phyloP scores from a whole-genome alignment of 2,329 filamentous ascomycete genomes.

The Arthrinium phaeospermum region DNA sequence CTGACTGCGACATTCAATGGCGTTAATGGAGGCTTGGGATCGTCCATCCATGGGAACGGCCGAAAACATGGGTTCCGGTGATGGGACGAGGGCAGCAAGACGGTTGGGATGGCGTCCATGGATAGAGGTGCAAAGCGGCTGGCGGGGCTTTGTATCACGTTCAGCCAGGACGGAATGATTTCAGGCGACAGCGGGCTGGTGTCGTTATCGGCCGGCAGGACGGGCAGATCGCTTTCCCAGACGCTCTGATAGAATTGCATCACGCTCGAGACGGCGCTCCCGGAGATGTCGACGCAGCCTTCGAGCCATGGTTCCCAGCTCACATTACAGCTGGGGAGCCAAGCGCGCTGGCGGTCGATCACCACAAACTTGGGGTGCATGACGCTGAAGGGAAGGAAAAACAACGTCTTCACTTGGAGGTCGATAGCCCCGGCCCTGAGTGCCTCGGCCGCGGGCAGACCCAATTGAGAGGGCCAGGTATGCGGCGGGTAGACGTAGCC shows the following conservation, averaged over 20 bases:
- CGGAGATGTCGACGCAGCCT: slow-evolving; percentile 71
- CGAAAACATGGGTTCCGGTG: slow-evolving; percentile 70
- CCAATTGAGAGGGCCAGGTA: slow-evolving; percentile 66
- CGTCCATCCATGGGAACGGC: slow-evolving; percentile 60
- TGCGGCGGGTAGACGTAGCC: slow-evolving; percentile 67
- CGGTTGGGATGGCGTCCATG: slow-evolving; percentile 50
- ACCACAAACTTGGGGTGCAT: slow-evolving; percentile 87
- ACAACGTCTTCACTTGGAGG: slow-evolving; percentile 75
- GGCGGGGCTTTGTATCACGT: slow-evolving; percentile 31
- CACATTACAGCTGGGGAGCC: slow-evolving; percentile 81
- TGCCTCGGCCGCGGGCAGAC: slow-evolving; percentile 61
- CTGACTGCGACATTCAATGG: slow-evolving; percentile 72
- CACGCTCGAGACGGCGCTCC: slow-evolving; percentile 65
- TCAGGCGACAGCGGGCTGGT: neutral
- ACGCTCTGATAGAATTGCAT: slow-evolving; percentile 70
- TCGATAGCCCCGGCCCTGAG: slow-evolving; percentile 66
- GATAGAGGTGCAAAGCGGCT: slow-evolving; percentile 28
- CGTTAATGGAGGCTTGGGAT: slow-evolving; percentile 61
- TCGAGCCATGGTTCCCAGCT: slow-evolving; percentile 92
- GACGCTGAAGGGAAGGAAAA: slow-evolving; percentile 81
- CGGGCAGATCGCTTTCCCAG: slow-evolving; percentile 59
- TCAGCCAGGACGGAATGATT: slow-evolving; percentile 24
- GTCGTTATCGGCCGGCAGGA: neutral
- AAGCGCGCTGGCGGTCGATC: slow-evolving; percentile 69
- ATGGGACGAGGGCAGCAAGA: slow-evolving; percentile 77